A percentile compares a stretch with the other conserved stretches of the same genome.
Evolutionary conservation across 2,329 filamentous ascomycete genomes (phyloP).

Genomic region (Aureobasidium sp.): DNA sequence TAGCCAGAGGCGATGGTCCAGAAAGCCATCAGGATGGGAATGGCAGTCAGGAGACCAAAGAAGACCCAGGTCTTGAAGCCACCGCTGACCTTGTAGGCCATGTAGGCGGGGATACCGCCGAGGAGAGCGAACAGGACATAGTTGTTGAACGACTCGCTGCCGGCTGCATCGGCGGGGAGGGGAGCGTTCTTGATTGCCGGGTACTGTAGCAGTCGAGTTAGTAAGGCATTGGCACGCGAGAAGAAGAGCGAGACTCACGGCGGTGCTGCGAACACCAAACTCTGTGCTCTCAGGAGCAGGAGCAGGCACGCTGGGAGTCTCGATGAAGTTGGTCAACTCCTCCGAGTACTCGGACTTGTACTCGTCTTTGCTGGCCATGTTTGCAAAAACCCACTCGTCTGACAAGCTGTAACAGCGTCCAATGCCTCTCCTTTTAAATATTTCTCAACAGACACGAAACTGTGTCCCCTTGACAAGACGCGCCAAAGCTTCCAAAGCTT

Average conservation of each 20-base stretch:
- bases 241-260: conserved; percentile 36
- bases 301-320: conserved; percentile 50
- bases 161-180: conserved; percentile 78
- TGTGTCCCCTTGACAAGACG: conserved; percentile 4
- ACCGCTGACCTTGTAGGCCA: conserved; percentile 75
- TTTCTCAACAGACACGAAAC: conserved; percentile 7
- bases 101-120: conserved; percentile 63
- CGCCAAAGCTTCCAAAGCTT: not conserved
- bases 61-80: conserved; percentile 82
- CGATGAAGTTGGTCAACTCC: conserved; percentile 57
- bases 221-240: conserved; percentile 16
- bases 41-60: conserved; percentile 66
- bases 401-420: not conserved
- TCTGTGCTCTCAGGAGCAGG: conserved; percentile 43
- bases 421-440: conserved; percentile 4
- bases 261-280: conserved; percentile 53
- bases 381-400: not conserved
- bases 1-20: conserved; percentile 74
- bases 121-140: conserved; percentile 62
- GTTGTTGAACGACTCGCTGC: conserved; percentile 83
- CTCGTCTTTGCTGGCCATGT: conserved; percentile 4
- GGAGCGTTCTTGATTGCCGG: conserved; percentile 89
- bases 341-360: conserved; percentile 29
- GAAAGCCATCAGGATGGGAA: conserved; percentile 73
- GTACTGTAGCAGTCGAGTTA: conserved; percentile 45